Percentiles rank a stretch among this genome's conserved stretches.
Evolutionary conservation across 202 grass and related monocot genomes (phyloP).

Genomic region (Alloteropsis angusta): DNA sequence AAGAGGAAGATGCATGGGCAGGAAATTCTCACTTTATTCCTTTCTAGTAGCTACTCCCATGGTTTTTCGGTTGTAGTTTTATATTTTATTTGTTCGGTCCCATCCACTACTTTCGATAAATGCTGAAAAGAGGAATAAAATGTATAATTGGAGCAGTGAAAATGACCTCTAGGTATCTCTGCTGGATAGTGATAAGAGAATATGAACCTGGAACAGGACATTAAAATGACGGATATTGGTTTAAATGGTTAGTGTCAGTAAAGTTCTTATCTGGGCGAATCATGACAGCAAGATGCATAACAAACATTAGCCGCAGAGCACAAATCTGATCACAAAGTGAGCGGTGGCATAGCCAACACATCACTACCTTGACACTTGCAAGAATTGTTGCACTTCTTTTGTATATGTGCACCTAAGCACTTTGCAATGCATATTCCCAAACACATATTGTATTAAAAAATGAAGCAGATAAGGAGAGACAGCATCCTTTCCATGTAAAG

Average conservation of each 20-base stretch:
- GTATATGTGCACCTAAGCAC: conserved; percentile 29
- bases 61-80: conserved; percentile 28
- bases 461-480: conserved; percentile 10
- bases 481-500: conserved; percentile 31
- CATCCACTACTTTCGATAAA: conserved; percentile 49
- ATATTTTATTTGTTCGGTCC: conserved; percentile 27
- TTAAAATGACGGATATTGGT: conserved; percentile 40
- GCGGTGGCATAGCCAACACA: conserved; percentile 25
- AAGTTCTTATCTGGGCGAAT: conserved; percentile 54
- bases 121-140: conserved; percentile 42
- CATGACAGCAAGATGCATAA: conserved; percentile 39
- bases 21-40: conserved; percentile 64
- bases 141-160: conserved; percentile 45
- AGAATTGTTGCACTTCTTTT: conserved; percentile 25
- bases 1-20: conserved; percentile 46
- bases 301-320: conserved; percentile 32
- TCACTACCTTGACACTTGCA: conserved; percentile 28
- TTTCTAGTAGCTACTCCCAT: conserved; percentile 43
- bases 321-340: conserved; percentile 26
- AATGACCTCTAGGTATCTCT: conserved; percentile 46
- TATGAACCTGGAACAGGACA: conserved; percentile 52
- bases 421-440: conserved; percentile 10
- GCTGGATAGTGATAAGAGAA: conserved; percentile 52
- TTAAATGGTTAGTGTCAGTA: conserved; percentile 33
- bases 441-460: not conserved